These are phyloP conservation scores for Isabelozyma pseudorhagii DNA, from an alignment of 805 yeast species.

Conservation along the genomic window DNA sequence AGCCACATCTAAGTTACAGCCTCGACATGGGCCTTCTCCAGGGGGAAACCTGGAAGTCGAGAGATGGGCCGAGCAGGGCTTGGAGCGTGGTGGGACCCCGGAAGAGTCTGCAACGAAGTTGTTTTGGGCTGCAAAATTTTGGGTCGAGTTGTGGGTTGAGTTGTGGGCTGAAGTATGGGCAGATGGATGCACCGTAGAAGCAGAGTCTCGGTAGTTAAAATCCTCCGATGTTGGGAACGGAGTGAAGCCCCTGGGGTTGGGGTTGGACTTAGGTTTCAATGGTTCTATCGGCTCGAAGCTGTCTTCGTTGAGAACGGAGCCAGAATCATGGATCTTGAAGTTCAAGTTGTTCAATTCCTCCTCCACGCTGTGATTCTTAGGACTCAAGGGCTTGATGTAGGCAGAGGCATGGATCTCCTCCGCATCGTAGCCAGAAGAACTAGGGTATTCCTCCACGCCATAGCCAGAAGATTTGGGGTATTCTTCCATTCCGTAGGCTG, in stretches of 20 bases:
- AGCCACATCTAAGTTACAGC: constrained; percentile 54
- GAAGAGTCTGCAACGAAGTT: not conserved
- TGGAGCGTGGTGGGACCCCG: not conserved
- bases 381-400: constrained; percentile 26
- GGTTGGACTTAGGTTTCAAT: constrained; percentile 1
- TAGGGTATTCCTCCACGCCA: no score
- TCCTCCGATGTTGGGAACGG: constrained; percentile 1
- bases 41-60: constrained; percentile 34
- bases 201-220: not conserved
- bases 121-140: not conserved
- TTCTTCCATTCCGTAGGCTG: no score
- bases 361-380: constrained; percentile 29
- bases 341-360: constrained; percentile 30
- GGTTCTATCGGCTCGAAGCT: not conserved
- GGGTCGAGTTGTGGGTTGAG: not conserved
- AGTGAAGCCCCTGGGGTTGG: not conserved
- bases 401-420: constrained; percentile 3
- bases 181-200: not conserved
- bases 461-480: no score
- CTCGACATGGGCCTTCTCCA: constrained; percentile 81
- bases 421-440: not conserved
- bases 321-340: constrained; percentile 11
- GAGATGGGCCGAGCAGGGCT: not conserved
- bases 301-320: not conserved
- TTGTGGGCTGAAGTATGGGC: not conserved